Conservation (phyloP, 495 filamentous ascomycete genomes). For the Aspergillus ellipticus region DNA sequence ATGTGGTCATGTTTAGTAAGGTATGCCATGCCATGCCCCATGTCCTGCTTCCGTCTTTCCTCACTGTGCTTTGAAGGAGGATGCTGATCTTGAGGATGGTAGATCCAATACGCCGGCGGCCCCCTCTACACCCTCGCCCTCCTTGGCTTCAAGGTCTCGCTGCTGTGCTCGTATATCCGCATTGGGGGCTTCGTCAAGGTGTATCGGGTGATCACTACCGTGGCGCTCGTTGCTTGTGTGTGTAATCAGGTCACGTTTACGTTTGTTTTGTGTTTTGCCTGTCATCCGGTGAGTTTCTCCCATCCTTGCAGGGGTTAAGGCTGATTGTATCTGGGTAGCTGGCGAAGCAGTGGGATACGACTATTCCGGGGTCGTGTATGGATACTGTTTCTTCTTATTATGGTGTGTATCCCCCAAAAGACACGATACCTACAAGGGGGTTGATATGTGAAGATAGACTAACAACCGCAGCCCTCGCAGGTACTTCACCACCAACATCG, state of each 20-base stretch:
- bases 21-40: slow-evolving; percentile 6
- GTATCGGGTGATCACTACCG: slow-evolving; percentile 34
- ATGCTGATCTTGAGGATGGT: background rate
- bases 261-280: slow-evolving; percentile 25
- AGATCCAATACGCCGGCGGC: slow-evolving; percentile 30
- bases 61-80: background rate
- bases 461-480: background rate
- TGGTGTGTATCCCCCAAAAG: background rate
- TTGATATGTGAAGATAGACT: background rate
- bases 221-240: slow-evolving; percentile 31
- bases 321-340: slow-evolving; percentile 19
- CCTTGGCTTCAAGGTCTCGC: slow-evolving; percentile 51
- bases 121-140: slow-evolving; percentile 31
- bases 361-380: slow-evolving; percentile 40
- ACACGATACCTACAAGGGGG: background rate
- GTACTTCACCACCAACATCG: background rate
- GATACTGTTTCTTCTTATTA: slow-evolving; percentile 40
- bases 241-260: slow-evolving; percentile 31
- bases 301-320: too few species aligned
- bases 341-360: slow-evolving; percentile 42
- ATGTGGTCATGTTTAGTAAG: slow-evolving; percentile 26
- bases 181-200: slow-evolving; percentile 38
- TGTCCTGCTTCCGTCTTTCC: too few species aligned
- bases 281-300: slow-evolving; percentile 31
- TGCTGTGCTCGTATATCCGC: slow-evolving; percentile 48